Conservation (phyloP, 495 filamentous ascomycete species). For the Trichoderma asperelloides region DNA sequence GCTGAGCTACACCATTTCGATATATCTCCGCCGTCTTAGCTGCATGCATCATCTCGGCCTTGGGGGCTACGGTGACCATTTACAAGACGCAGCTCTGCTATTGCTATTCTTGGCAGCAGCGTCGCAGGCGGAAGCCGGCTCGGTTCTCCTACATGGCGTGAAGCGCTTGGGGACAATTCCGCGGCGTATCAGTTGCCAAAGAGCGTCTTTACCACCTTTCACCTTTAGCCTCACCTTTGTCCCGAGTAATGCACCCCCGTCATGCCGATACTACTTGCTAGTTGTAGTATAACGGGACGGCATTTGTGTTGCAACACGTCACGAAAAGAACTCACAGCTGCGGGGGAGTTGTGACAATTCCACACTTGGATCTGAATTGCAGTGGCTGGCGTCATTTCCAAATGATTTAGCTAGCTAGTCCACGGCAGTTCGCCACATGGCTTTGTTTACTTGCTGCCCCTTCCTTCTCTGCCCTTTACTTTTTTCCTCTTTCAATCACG, state of each 20-base stretch:
- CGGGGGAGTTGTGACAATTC: not conserved
- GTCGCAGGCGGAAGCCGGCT: not conserved
- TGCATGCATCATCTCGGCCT: not conserved
- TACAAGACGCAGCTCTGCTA: not conserved
- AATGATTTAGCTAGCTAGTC: not conserved
- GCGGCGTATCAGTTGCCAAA: not conserved
- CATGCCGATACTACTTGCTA: not conserved
- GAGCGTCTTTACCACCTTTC: not conserved
- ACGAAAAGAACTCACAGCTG: not conserved
- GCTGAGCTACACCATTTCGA: not conserved
- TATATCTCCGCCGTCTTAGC: not conserved
- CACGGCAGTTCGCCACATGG: conserved; percentile 5
- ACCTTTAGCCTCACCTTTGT: not conserved
- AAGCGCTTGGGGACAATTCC: not conserved
- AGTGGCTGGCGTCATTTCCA: not conserved
- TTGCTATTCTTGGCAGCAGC: not conserved
- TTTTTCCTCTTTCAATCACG: not conserved
- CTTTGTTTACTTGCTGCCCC: not conserved
- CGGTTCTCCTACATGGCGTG: not conserved
- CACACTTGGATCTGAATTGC: not conserved
- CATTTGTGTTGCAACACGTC: not conserved
- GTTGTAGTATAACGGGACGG: not conserved
- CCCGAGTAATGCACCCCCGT: not conserved
- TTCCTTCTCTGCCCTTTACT: not conserved
- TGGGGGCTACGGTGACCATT: not conserved